Conservation (phyloP, 2,329 filamentous ascomycete genomes). For the Apiospora koreana region DNA sequence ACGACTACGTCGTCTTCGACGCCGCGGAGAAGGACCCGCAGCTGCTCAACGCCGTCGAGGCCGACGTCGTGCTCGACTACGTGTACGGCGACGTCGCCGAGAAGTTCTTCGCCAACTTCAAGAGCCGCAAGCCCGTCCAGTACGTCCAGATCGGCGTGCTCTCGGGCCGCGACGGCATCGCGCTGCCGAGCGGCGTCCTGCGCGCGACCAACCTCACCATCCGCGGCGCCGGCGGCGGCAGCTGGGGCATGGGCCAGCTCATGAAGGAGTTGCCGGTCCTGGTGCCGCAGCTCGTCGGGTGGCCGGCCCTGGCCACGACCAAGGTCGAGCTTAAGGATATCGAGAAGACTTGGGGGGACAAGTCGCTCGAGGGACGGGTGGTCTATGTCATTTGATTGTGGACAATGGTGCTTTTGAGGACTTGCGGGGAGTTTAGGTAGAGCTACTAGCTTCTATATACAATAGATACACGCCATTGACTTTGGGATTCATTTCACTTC, state of each 20-base stretch:
- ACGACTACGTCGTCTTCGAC: slow-evolving; percentile 47
- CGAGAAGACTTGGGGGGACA: slow-evolving; percentile 33
- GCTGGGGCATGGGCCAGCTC: slow-evolving; percentile 38
- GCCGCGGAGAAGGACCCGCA: slow-evolving; percentile 30
- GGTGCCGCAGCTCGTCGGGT: slow-evolving; percentile 31
- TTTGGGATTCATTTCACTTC: no score
- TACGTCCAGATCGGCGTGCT: slow-evolving; percentile 55
- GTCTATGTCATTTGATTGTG: slow-evolving; percentile 25
- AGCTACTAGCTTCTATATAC: not conserved
- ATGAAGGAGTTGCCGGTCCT: slow-evolving; percentile 29
- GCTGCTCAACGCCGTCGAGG: slow-evolving; percentile 42
- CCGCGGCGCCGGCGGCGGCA: slow-evolving; percentile 46
- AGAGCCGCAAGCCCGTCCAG: slow-evolving; percentile 44
- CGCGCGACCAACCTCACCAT: slow-evolving; percentile 51
- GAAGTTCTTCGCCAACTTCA: slow-evolving; percentile 43
- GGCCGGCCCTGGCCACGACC: slow-evolving; percentile 27
- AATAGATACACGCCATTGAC: not conserved
- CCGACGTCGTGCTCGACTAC: slow-evolving; percentile 59
- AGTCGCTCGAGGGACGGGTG: slow-evolving; percentile 25
- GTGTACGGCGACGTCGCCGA: slow-evolving; percentile 50
- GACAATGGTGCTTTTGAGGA: not conserved
- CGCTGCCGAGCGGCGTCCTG: slow-evolving; percentile 44
- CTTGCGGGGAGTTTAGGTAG: not conserved
- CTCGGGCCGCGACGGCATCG: slow-evolving; percentile 36
- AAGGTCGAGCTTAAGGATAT: slow-evolving; percentile 28